Evolutionary conservation across 2,329 filamentous ascomycete species (phyloP).

Genomic region (Neophaeococcomyces aloes): DNA sequence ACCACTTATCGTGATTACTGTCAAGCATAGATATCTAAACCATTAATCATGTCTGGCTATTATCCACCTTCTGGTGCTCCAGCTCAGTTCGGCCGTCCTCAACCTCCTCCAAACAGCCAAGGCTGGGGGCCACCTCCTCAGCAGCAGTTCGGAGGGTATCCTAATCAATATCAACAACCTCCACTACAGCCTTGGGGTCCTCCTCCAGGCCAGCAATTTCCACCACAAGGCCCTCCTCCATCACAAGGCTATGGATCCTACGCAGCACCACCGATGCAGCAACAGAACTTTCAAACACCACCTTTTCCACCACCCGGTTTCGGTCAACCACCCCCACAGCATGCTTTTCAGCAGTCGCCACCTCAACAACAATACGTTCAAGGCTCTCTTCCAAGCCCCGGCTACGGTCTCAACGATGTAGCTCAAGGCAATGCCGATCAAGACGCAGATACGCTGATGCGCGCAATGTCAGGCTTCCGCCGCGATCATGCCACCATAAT

Average conservation of each 20-base stretch:
- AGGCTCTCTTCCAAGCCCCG: slow-evolving; percentile 52
- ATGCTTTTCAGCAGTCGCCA: slow-evolving; percentile 26
- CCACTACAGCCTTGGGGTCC: slow-evolving; percentile 11
- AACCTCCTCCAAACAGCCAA: neutral
- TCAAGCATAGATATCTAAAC: no score
- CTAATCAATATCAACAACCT: slow-evolving; percentile 7
- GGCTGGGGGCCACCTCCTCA: neutral
- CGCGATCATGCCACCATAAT: slow-evolving; percentile 77
- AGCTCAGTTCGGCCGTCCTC: slow-evolving; percentile 7
- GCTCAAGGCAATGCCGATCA: slow-evolving; percentile 55
- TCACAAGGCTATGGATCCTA: slow-evolving; percentile 5
- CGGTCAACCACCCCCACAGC: slow-evolving; percentile 33
- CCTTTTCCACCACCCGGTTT: slow-evolving; percentile 23
- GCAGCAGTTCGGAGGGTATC: slow-evolving; percentile 7
- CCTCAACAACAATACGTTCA: slow-evolving; percentile 25
- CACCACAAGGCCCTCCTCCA: slow-evolving; percentile 24
- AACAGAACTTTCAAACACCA: slow-evolving; percentile 22
- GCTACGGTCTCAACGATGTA: slow-evolving; percentile 57
- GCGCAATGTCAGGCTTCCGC: slow-evolving; percentile 88
- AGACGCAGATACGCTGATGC: slow-evolving; percentile 61
- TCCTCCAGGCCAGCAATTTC: slow-evolving; percentile 11
- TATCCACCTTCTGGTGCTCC: slow-evolving; percentile 6
- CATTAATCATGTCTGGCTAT: slow-evolving; percentile 5
- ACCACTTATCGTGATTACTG: no score
- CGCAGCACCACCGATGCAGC: slow-evolving; percentile 31